These are phyloP conservation scores for Furcasterigmium furcatum DNA, from an alignment of 2,329 filamentous ascomycete species.

Conservation along the genomic window DNA sequence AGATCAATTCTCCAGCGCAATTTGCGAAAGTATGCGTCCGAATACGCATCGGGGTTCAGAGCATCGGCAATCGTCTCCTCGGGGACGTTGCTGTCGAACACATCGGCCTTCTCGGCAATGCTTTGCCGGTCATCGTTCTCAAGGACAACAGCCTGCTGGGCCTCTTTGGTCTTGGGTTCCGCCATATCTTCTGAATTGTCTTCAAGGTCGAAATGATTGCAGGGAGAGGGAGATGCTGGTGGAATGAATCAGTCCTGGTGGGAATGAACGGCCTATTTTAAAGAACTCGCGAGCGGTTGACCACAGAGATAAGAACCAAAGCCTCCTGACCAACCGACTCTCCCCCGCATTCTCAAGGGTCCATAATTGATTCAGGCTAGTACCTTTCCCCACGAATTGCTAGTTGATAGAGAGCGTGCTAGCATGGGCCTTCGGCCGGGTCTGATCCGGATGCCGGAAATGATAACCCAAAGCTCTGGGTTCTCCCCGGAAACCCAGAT, in stretches of 20 bases:
- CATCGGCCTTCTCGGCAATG: background rate
- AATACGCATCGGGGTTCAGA: conserved; percentile 11
- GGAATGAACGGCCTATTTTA: too few species aligned
- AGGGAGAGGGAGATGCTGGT: too few species aligned
- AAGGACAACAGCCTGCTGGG: background rate
- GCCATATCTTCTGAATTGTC: too few species aligned
- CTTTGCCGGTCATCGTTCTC: background rate
- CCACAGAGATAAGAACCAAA: too few species aligned
- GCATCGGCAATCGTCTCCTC: conserved; percentile 7
- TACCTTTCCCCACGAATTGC: too few species aligned
- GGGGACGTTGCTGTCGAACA: conserved; percentile 2
- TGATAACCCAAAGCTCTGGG: background rate
- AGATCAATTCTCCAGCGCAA: conserved; percentile 25
- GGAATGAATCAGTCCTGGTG: too few species aligned
- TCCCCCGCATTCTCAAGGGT: background rate
- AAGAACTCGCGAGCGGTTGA: too few species aligned
- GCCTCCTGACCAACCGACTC: too few species aligned
- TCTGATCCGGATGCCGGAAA: background rate
- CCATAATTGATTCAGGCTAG: too few species aligned
- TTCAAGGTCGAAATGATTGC: too few species aligned
- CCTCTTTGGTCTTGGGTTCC: background rate
- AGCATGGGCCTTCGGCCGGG: background rate
- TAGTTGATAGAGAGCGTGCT: too few species aligned
- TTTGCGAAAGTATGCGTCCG: conserved; percentile 18
- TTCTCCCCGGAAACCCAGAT: background rate